phyloP scores from a whole-genome alignment of 2,329 filamentous ascomycete species.

The Aciculosporium take region DNA sequence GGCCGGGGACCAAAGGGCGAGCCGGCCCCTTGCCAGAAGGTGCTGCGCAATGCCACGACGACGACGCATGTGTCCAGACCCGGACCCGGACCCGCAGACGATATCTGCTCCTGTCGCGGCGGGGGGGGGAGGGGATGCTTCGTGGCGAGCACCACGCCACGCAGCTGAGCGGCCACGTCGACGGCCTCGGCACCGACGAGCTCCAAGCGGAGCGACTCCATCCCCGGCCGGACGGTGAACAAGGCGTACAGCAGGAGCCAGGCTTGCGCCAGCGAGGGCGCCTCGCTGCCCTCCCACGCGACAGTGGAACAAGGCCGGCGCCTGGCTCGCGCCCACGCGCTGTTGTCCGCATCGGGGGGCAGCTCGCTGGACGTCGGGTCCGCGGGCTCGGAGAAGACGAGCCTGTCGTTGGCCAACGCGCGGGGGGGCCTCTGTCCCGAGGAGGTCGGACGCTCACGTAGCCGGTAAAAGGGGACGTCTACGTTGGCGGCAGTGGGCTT shows the following conservation, averaged over 20 bases:
- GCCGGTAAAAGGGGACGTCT: constrained; percentile 11
- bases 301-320: neutral
- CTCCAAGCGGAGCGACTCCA: neutral
- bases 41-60: constrained; percentile 32
- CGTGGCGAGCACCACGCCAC: constrained; percentile 13
- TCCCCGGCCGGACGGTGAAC: neutral
- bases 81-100: constrained; percentile 7
- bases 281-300: neutral
- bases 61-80: constrained; percentile 19
- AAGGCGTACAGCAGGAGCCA: constrained; percentile 3
- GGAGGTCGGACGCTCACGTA: constrained; percentile 13
- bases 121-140: too few species aligned
- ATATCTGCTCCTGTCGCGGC: constrained; percentile 20
- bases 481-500: too few species aligned
- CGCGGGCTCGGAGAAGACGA: constrained; percentile 24
- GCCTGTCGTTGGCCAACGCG: constrained; percentile 18
- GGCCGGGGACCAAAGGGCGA: constrained; percentile 52
- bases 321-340: constrained; percentile 1
- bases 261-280: neutral
- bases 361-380: constrained; percentile 10
- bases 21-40: constrained; percentile 58
- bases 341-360: constrained; percentile 1
- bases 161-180: constrained; percentile 13
- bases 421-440: constrained; percentile 16
- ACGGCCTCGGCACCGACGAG: neutral